Percentiles rank a stretch among this genome's conserved stretches.
phyloP scores from a whole-genome alignment of 371 early-diverging fungal species.

The Gilbertella persicaria region DNA sequence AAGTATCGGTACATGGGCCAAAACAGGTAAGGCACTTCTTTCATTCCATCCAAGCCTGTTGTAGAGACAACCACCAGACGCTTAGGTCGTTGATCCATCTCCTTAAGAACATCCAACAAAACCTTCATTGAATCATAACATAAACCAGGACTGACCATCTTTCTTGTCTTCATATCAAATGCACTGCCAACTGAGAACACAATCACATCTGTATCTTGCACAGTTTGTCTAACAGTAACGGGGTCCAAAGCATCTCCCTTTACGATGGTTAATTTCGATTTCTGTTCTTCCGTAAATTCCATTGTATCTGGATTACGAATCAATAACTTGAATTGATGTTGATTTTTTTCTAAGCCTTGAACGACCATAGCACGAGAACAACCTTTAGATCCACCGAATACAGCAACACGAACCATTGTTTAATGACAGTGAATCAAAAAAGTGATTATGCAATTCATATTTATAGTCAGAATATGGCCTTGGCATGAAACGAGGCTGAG shows the following conservation, averaged over 20 bases:
- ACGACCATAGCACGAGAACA: conserved; percentile 34
- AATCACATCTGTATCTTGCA: conserved; percentile 18
- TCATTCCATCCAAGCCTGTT: conserved; percentile 32
- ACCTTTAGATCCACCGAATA: conserved; percentile 29
- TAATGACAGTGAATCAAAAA: conserved; percentile 1
- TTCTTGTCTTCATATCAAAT: conserved; percentile 8
- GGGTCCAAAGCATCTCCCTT: conserved; percentile 39
- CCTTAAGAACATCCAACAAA: conserved; percentile 8
- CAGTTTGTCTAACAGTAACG: conserved; percentile 13
- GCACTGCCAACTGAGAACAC: conserved; percentile 25
- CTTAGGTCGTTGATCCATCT: conserved; percentile 21
- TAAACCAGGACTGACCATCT: conserved; percentile 11
- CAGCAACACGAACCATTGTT: conserved; percentile 21
- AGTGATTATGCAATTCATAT: too few relatives aligned
- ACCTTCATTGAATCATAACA: conserved; percentile 19
- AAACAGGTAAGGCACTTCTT: conserved; percentile 41
- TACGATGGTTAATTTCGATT: conserved; percentile 29
- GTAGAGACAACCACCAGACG: conserved; percentile 44
- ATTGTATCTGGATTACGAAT: conserved; percentile 36
- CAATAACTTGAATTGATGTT: conserved; percentile 32
- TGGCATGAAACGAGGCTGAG: too few relatives aligned
- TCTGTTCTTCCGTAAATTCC: conserved; percentile 37
- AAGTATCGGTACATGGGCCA: conserved; percentile 30
- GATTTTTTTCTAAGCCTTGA: conserved; percentile 32
- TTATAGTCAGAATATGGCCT: too few relatives aligned